These are phyloP conservation scores for Westerdykella aurantiaca DNA, from an alignment of 2,329 filamentous ascomycete species.

Conservation along the genomic window DNA sequence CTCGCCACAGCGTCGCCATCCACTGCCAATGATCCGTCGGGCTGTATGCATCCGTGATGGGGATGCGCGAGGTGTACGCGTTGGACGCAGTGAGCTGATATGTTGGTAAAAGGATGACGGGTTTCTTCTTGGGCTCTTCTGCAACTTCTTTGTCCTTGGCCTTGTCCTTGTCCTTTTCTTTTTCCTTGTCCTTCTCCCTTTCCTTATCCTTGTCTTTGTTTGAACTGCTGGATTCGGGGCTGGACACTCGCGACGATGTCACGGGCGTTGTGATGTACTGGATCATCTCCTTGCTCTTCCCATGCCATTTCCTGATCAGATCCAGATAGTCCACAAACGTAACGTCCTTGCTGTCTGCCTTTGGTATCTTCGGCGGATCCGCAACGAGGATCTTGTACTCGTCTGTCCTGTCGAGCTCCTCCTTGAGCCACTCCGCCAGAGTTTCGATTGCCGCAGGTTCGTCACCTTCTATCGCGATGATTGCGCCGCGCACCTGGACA, in stretches of 20 bases:
- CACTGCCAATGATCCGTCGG: conserved; percentile 95
- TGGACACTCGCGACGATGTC: conserved; percentile 1
- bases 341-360: conserved; percentile 31
- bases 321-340: conserved; percentile 55
- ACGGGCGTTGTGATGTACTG: conserved; percentile 45
- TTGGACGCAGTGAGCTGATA: conserved; percentile 79
- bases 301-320: conserved; percentile 68
- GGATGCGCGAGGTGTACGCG: conserved; percentile 64
- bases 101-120: conserved; percentile 69
- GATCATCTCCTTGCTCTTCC: conserved; percentile 65
- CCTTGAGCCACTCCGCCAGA: conserved; percentile 60
- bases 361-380: conserved; percentile 43
- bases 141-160: conserved; percentile 12
- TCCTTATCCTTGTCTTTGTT: conserved; percentile 9
- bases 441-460: conserved; percentile 57
- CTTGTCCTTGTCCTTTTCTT: conserved; percentile 5
- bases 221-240: conserved; percentile 1
- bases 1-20: conserved; percentile 91
- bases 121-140: conserved; percentile 38
- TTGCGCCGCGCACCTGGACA: conserved; percentile 59
- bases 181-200: background rate
- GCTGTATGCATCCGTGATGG: conserved; percentile 70
- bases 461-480: conserved; percentile 79
- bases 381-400: conserved; percentile 48
- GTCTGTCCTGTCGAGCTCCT: conserved; percentile 47